phyloP scores from a whole-genome alignment of 768 basidiomycete species.

The Austroboletus eburneus region DNA sequence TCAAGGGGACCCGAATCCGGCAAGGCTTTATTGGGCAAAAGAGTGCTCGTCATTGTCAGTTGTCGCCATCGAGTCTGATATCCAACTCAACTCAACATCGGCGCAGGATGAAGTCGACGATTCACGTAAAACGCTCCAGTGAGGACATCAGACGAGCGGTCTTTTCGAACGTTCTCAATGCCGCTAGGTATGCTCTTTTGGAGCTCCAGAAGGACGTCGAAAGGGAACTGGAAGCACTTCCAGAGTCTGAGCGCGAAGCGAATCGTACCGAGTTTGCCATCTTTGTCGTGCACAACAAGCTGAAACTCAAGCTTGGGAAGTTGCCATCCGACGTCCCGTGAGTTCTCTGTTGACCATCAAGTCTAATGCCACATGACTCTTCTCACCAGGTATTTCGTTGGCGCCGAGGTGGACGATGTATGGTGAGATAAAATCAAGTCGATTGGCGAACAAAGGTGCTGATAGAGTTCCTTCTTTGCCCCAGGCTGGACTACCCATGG shows the following conservation, averaged over 20 bases:
- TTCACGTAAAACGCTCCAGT: constrained; percentile 86
- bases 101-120: constrained; percentile 88
- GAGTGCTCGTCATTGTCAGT: too few relatives aligned
- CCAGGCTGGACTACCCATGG: constrained; percentile 84
- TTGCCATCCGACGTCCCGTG: constrained; percentile 67
- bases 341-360: constrained; percentile 25
- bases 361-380: background rate
- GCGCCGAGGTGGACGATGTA: constrained; percentile 66
- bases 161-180: constrained; percentile 1
- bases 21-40: constrained; percentile 71
- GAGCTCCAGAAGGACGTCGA: constrained; percentile 92
- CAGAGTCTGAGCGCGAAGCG: constrained; percentile 71
- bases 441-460: constrained; percentile 8
- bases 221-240: constrained; percentile 54
- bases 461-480: constrained; percentile 9
- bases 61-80: constrained; percentile 64
- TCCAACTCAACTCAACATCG: background rate
- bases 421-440: constrained; percentile 48
- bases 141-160: constrained; percentile 22
- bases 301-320: constrained; percentile 77
- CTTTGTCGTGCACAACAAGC: constrained; percentile 95
- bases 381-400: constrained; percentile 65
- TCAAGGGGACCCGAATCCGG: constrained; percentile 64
- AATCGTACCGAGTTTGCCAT: constrained; percentile 80
- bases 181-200: constrained; percentile 74